Base-by-base conservation (phyloP, 2,329 filamentous ascomycete genomes). In the Zopfia rhizophila region DNA sequence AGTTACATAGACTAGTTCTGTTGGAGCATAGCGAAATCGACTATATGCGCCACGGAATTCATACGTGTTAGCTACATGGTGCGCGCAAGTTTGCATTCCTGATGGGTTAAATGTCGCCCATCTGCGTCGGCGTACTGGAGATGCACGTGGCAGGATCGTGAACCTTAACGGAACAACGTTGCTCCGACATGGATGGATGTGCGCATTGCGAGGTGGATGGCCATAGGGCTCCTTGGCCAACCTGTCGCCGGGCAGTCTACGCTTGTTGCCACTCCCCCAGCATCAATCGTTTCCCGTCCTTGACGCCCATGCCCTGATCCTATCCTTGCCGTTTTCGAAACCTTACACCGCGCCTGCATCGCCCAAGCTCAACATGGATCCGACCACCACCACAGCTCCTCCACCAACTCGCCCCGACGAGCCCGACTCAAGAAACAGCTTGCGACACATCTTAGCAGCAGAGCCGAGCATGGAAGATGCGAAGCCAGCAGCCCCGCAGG, bases 391-490 rank as follows among this genome's bases (percentile, higher is more conserved):
- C 38, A 40, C 54, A 24, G 38, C 57, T 36, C 27, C 46, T 18
- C 45, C 57, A 27, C 43, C 62, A 28, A 49, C 58, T 41, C 65
- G 62, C 56, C 30, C 51, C 48, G 60, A 70, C 42, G 66, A 70
- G 57, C 44, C 67, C 45, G 69, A 72, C 60, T 66, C 69, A 17
- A 61, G 69, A 40, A 71, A 65, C 65, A 71, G 67, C 55, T 52
- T 72, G 47, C 69, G 66, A 55, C 68, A 72, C 58, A 71, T 72
- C 40, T 65, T 72, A 48, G 65, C 64, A 7, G 53, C 61, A 24
- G 69, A 72, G 13, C 64, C 69, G 23, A 16, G 38, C 29, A 69
- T 68, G 65, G 68, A 71, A 42, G 68, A 71, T 32, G 27, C 57
- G 22, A 67, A 66, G 46, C 55, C 61, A 28, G 54, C 58, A 5